These are phyloP conservation scores for Erodium texanum DNA, from an alignment of 441 rosid genomes.

Conservation along the genomic window DNA sequence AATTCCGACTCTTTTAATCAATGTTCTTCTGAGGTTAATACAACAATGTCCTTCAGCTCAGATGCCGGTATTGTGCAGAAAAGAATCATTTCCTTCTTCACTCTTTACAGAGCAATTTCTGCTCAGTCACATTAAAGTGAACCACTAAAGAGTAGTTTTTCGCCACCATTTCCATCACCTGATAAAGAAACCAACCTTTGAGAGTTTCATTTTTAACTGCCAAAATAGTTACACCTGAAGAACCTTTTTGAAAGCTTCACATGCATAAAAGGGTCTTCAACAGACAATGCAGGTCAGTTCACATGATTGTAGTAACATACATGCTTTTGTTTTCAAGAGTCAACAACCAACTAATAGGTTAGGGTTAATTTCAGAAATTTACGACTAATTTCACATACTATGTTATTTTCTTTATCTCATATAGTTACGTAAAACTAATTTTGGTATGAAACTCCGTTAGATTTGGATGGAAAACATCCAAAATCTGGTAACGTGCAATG, in stretches of 20 bases:
- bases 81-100: neutral
- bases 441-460: too few species aligned
- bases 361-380: too few species aligned
- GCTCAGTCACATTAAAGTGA: neutral
- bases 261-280: neutral
- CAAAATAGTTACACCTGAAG: neutral
- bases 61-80: too few species aligned
- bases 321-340: neutral
- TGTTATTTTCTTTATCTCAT: too few species aligned
- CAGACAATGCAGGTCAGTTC: neutral
- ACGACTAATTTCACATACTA: too few species aligned
- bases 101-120: neutral
- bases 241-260: too few species aligned
- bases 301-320: neutral
- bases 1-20: too few species aligned
- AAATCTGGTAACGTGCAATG: too few species aligned
- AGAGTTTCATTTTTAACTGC: neutral
- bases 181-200: neutral
- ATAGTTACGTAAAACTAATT: too few species aligned
- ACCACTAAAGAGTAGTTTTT: too few species aligned
- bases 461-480: too few species aligned
- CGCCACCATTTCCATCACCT: neutral
- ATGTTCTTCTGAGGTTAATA: too few species aligned
- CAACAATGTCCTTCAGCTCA: neutral
- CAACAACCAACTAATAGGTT: neutral